Base-by-base conservation (phyloP, 768 basidiomycete genomes). In the Amanita polypyramis region DNA sequence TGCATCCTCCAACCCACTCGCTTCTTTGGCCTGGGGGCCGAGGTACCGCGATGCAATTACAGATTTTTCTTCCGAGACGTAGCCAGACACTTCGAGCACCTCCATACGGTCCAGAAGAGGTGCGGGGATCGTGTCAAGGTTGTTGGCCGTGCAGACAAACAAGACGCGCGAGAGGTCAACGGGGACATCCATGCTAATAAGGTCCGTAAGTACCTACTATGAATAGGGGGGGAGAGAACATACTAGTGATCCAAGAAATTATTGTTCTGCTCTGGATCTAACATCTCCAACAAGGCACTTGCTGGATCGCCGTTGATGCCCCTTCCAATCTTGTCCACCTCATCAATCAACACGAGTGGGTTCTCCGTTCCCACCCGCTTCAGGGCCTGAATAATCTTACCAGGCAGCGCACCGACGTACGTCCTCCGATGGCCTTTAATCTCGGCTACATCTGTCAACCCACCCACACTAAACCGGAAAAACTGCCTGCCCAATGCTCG, bases 341-440 rank as follows among this genome's bases (percentile, higher is more conserved):
- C 93, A 55, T 97, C 93, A 51, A 95, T 95, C 36, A 97, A 66
- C 10, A 97, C 90, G 12, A 97, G 72, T 0, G 93, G 93, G 60
- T 96, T 96, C 65, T 94, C 91, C 12, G 89, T 92, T 10, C 89
- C 88, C 20, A 94, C 90, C 30, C 91, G 79, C 67, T 93, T 95
- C 52, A 95, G 66, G 0, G 93, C 93, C 60, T 95, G 91, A 47
- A 95, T 90, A 51, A 94, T 91, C 73, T 95, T 96, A 30, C 93
- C 92, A 0, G 93, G 93, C 36, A 96, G 72, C 0, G 92, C 93
- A 45, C 86, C 90, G 45, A 94, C 90, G 60, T 96, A 98, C n/a
- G 95, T 99, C 61, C 96, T 71, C 57, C 96, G 70, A 60, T 99
- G 96, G 1, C 96, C 96, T 67, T 98, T 98, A 60, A 99, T 97